phyloP scores from a whole-genome alignment of 2,329 filamentous ascomycete species.

The Aspergillus luchuensis region DNA sequence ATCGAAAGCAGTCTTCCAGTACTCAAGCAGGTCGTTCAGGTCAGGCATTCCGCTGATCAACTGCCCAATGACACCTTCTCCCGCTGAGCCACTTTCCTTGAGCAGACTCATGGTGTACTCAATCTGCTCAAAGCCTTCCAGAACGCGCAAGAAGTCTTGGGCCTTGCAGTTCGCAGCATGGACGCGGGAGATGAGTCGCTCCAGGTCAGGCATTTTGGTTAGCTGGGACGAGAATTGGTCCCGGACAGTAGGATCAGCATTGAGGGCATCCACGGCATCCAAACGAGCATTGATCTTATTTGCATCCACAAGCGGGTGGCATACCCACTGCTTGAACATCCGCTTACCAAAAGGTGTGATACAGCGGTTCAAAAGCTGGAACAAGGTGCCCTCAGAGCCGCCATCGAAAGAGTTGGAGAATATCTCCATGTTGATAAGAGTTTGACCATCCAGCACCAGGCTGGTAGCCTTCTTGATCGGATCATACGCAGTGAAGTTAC shows the following conservation, averaged over 20 bases:
- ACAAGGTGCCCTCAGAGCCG: slow-evolving; percentile 80
- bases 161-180: slow-evolving; percentile 89
- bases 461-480: slow-evolving; percentile 90
- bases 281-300: slow-evolving; percentile 87
- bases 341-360: slow-evolving; percentile 97
- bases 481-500: slow-evolving; percentile 88
- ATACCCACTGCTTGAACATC: slow-evolving; percentile 94
- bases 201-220: slow-evolving; percentile 88
- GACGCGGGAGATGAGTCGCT: slow-evolving; percentile 89
- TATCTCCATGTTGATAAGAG: slow-evolving; percentile 94
- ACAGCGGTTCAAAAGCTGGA: slow-evolving; percentile 87
- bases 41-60: slow-evolving; percentile 85
- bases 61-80: slow-evolving; percentile 79
- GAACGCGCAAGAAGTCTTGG: slow-evolving; percentile 87
- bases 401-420: slow-evolving; percentile 93
- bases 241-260: slow-evolving; percentile 75
- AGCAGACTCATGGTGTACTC: slow-evolving; percentile 89
- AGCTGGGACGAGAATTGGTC: slow-evolving; percentile 88
- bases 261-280: slow-evolving; percentile 91
- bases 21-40: slow-evolving; percentile 70
- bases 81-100: slow-evolving; percentile 66
- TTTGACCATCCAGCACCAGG: slow-evolving; percentile 90
- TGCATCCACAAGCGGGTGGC: slow-evolving; percentile 86
- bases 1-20: slow-evolving; percentile 93
- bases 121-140: slow-evolving; percentile 97